Conservation (phyloP, 2,329 filamentous ascomycete species). For the Aspergillus candidus region DNA sequence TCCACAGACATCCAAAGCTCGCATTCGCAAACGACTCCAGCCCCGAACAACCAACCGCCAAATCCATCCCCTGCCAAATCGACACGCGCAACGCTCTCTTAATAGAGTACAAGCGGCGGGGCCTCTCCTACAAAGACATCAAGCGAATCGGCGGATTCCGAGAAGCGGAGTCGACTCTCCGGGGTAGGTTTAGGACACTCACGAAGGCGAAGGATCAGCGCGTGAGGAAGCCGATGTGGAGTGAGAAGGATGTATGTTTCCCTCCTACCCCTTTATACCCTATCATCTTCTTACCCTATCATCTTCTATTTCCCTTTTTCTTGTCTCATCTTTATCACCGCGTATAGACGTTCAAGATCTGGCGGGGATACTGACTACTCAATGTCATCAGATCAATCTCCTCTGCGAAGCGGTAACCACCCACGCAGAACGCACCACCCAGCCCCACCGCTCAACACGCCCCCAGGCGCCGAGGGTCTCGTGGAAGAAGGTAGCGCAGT, state of each 20-base stretch:
- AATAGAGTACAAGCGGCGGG: constrained; percentile 35
- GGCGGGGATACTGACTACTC: too few relatives aligned
- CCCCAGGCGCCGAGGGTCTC: constrained; percentile 42
- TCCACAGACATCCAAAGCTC: constrained; percentile 1
- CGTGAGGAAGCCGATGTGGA: constrained; percentile 42
- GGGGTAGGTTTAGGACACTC: constrained; percentile 42
- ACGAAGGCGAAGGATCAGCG: constrained; percentile 42
- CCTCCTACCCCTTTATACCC: too few relatives aligned
- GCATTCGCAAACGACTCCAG: neutral
- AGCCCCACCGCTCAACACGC: neutral
- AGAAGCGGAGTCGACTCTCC: constrained; percentile 45
- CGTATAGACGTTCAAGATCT: neutral
- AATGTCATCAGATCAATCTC: constrained; percentile 28
- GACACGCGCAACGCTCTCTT: constrained; percentile 35
- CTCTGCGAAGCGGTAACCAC: constrained; percentile 35
- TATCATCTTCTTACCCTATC: neutral
- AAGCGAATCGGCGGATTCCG: constrained; percentile 38
- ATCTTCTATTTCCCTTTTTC: neutral
- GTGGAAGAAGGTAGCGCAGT: constrained; percentile 55
- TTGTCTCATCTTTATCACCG: neutral
- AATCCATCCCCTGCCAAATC: constrained; percentile 10
- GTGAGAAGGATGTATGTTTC: constrained; percentile 37
- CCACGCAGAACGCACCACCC: constrained; percentile 14
- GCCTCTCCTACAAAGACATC: constrained; percentile 45
- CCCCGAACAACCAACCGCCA: constrained; percentile 1